These are phyloP conservation scores for Juglanconis juglandina DNA, from an alignment of 2,329 filamentous ascomycete genomes.

Conservation along the genomic window DNA sequence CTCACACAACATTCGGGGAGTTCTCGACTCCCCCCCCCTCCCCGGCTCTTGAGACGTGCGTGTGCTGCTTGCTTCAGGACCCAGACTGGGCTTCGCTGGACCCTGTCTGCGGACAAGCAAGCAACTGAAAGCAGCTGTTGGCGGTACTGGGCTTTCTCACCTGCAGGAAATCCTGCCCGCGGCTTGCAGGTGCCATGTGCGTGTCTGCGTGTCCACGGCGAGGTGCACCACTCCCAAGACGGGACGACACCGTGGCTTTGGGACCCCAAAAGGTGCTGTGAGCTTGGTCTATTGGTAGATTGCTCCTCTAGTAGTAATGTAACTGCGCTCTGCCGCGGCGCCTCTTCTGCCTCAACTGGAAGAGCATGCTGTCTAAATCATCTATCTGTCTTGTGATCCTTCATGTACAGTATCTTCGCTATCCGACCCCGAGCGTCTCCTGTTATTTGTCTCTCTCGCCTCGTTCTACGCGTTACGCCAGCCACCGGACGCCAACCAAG, in stretches of 20 bases:
- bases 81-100: too few species aligned
- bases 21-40: slow-evolving; percentile 9
- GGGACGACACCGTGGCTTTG: too few species aligned
- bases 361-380: background rate
- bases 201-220: background rate
- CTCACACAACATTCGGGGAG: slow-evolving; percentile 14
- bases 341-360: background rate
- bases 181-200: background rate
- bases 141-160: background rate
- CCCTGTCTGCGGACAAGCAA: background rate
- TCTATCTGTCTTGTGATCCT: background rate
- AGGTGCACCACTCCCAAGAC: background rate
- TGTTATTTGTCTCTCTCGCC: background rate
- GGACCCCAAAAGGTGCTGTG: too few species aligned
- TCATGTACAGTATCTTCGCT: background rate
- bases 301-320: too few species aligned
- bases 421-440: background rate
- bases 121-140: background rate
- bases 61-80: background rate
- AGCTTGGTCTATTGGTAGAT: background rate
- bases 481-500: background rate
- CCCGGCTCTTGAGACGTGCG: background rate
- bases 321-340: background rate
- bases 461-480: background rate
- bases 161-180: background rate